Evolutionary conservation across 192 early-diverging fungal species (phyloP).

Genomic region (Glomus cerebriforme): DNA sequence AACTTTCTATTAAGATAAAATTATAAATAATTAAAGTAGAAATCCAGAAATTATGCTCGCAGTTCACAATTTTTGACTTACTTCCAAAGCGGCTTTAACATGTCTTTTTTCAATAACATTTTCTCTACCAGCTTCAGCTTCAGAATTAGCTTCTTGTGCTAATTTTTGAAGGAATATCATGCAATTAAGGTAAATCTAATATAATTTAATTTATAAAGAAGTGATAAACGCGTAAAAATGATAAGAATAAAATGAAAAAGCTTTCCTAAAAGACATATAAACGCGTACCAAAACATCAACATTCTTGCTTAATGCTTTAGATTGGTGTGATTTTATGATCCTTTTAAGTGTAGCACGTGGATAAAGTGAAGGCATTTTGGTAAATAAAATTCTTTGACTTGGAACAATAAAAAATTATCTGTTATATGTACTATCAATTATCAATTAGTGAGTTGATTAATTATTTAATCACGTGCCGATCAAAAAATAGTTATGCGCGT

Average conservation of each 20-base stretch:
- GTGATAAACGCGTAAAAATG: background rate
- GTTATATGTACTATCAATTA: too few species aligned
- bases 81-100: background rate
- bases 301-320: background rate
- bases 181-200: background rate
- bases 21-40: too few species aligned
- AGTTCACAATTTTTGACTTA: background rate
- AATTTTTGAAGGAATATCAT: background rate
- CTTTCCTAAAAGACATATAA: background rate
- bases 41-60: background rate
- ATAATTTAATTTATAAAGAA: background rate
- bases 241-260: background rate
- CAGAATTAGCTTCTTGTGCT: background rate
- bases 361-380: background rate
- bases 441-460: too few species aligned
- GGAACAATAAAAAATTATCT: too few species aligned
- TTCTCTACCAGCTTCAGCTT: background rate
- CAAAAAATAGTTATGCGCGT: too few species aligned
- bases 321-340: background rate
- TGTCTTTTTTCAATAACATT: background rate
- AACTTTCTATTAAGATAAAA: background rate
- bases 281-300: constrained; percentile 3
- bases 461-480: too few species aligned
- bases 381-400: too few species aligned
- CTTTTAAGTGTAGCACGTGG: background rate